Evolutionary conservation across 305 asterid species (phyloP), one percentile per base, ranked within the genome.

Genomic region (Plantago lanceolata): DNA sequence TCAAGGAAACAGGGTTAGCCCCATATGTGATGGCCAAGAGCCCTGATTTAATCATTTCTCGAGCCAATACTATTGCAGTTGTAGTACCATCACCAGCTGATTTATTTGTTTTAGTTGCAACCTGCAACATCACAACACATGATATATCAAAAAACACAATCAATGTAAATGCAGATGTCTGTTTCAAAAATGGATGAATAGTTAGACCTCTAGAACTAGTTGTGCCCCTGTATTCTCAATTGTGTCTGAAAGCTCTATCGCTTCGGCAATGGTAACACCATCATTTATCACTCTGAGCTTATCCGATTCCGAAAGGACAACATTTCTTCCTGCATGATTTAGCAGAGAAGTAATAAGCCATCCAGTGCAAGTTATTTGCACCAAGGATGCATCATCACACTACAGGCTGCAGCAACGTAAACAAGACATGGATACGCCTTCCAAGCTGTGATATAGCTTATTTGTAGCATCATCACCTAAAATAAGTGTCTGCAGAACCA

Each of bases 1-100:
- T 83, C 68, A 93, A 66, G 29, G 87, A 75, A 43, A 82, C 85
- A 19, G 99, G 97, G 63, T 84, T 89, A 61, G 94, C 99, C 65
- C 99, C 99, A 82, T 79, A 79, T 63, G 94, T 70, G 67, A 87
- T 78, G 57, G 95, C 92, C 77, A 89, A 71, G 66, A 89, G 53
- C 53, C 99, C 99, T 57, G 71, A 75, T 80, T 71, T 74, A 71
- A 93, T 79, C 85, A 89, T 84, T 78, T 83, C 99, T 65, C 97
- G 90, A 60, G 97, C 88, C 86, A 93, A 77, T 64, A 89, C 72
- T 68, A 93, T 82, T 15, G 99, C 94, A 68, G 97, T 89, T 61
- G 99, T 93, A 16, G 96, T 89, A 48, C 99, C 97, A 57, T 93
- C 97, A 65, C 99, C 95, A 49, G 92, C 96, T 43, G 84, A 82